phyloP scores from a whole-genome alignment of 805 yeast species.

The Kregervanrija pseudodelftensis region DNA sequence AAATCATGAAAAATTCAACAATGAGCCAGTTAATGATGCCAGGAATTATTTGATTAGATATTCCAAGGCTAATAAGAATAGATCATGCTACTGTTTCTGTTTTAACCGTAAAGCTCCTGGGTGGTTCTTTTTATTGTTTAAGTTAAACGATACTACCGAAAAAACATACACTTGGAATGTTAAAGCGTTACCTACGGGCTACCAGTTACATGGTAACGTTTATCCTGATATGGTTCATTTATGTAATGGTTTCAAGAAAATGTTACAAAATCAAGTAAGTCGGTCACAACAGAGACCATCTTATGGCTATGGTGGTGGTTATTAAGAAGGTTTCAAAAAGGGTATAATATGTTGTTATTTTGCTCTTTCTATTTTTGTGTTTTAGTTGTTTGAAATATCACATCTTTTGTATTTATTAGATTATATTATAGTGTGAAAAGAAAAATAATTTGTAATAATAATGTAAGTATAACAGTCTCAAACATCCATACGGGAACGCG shows the following conservation, averaged over 20 bases:
- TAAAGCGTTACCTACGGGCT: constrained; percentile 83
- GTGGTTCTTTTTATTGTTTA: constrained; percentile 83
- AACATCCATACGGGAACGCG: no score
- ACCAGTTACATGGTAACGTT: constrained; percentile 64
- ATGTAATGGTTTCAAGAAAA: constrained; percentile 88
- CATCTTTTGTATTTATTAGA: no score
- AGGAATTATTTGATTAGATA: constrained; percentile 82
- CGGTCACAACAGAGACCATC: background rate
- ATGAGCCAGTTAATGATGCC: constrained; percentile 73
- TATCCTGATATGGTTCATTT: constrained; percentile 86
- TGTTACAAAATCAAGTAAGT: constrained; percentile 23
- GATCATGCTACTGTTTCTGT: constrained; percentile 87
- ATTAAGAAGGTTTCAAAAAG: background rate
- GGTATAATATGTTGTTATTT: background rate
- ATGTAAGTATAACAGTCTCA: no score
- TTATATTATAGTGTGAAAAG: no score
- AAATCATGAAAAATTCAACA: constrained; percentile 80
- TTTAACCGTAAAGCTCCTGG: constrained; percentile 89
- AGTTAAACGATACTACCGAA: constrained; percentile 58
- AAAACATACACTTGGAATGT: constrained; percentile 83
- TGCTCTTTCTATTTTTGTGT: background rate
- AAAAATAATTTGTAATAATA: no score
- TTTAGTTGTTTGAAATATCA: no score
- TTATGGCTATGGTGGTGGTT: constrained; percentile 4
- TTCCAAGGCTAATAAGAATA: constrained; percentile 83